Percentiles rank a stretch among this genome's conserved stretches.
phyloP scores from a whole-genome alignment of 768 basidiomycete species.

The Suillus bovinus region DNA sequence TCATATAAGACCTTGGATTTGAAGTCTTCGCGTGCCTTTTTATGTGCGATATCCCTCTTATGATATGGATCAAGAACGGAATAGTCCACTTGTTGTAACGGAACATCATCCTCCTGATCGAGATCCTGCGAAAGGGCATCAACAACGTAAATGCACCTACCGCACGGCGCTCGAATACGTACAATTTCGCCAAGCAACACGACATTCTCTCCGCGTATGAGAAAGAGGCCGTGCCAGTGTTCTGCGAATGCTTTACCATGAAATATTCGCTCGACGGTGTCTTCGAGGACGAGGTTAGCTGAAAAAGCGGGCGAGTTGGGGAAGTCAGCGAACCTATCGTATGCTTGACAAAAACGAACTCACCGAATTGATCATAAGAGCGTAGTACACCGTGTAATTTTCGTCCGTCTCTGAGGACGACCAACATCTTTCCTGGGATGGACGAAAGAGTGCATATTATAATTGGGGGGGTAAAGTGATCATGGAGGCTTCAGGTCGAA shows the following conservation, averaged over 20 bases:
- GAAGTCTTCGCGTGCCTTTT: constrained; percentile 78
- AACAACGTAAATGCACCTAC: background rate
- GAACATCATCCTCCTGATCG: constrained; percentile 88
- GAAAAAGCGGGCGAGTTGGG: constrained; percentile 12
- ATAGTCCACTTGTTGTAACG: constrained; percentile 74
- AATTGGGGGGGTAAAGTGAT: constrained; percentile 29
- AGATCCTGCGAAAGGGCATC: constrained; percentile 61
- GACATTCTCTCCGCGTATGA: constrained; percentile 98
- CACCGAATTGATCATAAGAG: constrained; percentile 99
- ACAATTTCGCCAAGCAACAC: constrained; percentile 97
- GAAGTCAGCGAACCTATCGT: constrained; percentile 2
- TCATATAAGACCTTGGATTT: constrained; percentile 83
- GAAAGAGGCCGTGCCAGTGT: constrained; percentile 83
- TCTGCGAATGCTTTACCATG: constrained; percentile 88
- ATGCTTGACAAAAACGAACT: constrained; percentile 24
- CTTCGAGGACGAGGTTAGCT: constrained; percentile 98
- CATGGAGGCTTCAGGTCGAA: constrained; percentile 49
- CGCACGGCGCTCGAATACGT: constrained; percentile 34
- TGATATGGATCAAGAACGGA: constrained; percentile 69
- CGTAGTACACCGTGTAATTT: constrained; percentile 95
- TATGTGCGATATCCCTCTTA: constrained; percentile 67
- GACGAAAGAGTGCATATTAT: constrained; percentile 26
- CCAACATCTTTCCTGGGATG: constrained; percentile 92
- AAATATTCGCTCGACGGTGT: constrained; percentile 94
- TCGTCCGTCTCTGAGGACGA: constrained; percentile 92